Evolutionary conservation across 305 asterid genomes (phyloP), one percentile per base, ranked within the genome.

Genomic region (Nicotiana rustica): DNA sequence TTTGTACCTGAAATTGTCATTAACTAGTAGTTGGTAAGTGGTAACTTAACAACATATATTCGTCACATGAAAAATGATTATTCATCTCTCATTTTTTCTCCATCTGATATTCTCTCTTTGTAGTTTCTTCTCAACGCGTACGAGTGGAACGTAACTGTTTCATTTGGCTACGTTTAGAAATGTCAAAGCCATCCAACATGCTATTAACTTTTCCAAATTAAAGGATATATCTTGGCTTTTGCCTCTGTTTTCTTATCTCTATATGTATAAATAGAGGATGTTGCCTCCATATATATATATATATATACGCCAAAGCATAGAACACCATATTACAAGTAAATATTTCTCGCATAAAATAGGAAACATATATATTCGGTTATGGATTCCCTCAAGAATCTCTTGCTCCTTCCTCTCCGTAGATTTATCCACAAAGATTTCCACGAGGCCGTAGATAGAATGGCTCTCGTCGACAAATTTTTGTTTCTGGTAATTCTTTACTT

Each of bases 381-480:
- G 86, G 69, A 80, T 19, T 52, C 78, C 18, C 57, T 91, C 25
- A 85, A 17, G 36, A 35, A 88, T 82, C 13, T 88, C 21, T 59
- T 89, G 44, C 79, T 87, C 56, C 49, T 85, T 21, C 91, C 91
- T 41, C 82, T 90, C 0, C 77, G 69, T 64, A 52, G 65, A 18
- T 77, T 90, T 83, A 82, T 90, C 80, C 92, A 87, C 67, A 76
- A 61, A 82, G 92, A 89, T 60, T 90, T 92, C 69, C 92, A 82
- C 10, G 81, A 86, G 13, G 60, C 78, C 15, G 83, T 91, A 0
- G 86, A 56, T 1, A 81, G 81, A 78, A 92, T 92, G 96, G 78
- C 85, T 56, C 84, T 89, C 12, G 1, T 83, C 10, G 92, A 92
- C 82, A 87, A 85, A 78, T 79, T 91, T 81, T 70, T 84, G 78